Percentiles rank a stretch among this genome's conserved stretches.
Conservation (phyloP, 345 rosid species). For the Salix udensis region DNA sequence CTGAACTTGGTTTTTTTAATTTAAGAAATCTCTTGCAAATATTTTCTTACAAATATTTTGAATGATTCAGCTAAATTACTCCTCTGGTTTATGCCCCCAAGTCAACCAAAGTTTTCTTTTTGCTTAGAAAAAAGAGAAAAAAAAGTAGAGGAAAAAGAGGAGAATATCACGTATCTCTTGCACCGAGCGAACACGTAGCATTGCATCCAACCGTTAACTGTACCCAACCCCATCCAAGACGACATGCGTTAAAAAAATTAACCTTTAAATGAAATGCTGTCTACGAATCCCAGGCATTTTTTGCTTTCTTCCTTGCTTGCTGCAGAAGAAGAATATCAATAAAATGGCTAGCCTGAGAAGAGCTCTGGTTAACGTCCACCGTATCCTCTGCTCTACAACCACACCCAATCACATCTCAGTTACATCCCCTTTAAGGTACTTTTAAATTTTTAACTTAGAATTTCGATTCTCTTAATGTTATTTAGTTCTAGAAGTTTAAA, state of each 20-base stretch:
- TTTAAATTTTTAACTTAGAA: background rate
- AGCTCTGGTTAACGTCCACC: slow-evolving; percentile 37
- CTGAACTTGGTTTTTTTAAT: too few relatives aligned
- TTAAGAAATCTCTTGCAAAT: too few relatives aligned
- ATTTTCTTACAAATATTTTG: too few relatives aligned
- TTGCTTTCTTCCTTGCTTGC: background rate
- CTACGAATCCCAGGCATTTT: background rate
- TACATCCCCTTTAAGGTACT: slow-evolving; percentile 24
- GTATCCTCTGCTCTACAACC: slow-evolving; percentile 40
- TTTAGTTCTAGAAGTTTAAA: background rate
- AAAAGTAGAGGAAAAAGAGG: background rate
- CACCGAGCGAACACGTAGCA: background rate
- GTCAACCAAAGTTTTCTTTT: too few relatives aligned
- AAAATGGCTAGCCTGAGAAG: slow-evolving; percentile 39
- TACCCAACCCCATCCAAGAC: background rate
- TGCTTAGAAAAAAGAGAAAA: too few relatives aligned
- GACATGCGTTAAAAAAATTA: background rate
- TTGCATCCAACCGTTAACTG: background rate
- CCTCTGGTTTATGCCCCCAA: too few relatives aligned
- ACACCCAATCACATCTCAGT: slow-evolving; percentile 17
- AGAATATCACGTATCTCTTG: background rate
- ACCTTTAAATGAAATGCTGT: background rate
- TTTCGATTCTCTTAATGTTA: background rate
- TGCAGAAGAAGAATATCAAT: background rate
- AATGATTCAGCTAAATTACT: too few relatives aligned